These are phyloP conservation scores for Zasmidium citrigriseum DNA, from an alignment of 2,329 filamentous ascomycete genomes.

Conservation along the genomic window DNA sequence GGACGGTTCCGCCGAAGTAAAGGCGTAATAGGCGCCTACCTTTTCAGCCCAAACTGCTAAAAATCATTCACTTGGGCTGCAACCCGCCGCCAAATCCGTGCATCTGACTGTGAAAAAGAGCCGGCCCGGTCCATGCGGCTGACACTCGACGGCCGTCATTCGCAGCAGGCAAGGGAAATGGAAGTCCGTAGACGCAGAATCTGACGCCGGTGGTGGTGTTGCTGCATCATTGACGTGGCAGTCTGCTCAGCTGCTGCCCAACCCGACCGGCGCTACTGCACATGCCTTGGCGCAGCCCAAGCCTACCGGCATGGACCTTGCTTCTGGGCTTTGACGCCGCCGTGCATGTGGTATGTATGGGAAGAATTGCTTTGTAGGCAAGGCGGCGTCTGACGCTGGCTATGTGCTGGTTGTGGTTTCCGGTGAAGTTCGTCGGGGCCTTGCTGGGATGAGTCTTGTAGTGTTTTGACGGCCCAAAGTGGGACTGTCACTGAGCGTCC, in stretches of 20 bases:
- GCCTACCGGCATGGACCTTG: background rate
- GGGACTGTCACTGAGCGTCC: background rate
- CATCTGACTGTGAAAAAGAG: too few relatives aligned
- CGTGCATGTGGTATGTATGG: background rate
- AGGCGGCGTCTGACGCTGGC: background rate
- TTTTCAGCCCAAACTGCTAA: background rate
- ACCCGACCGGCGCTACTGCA: background rate
- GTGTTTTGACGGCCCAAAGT: background rate
- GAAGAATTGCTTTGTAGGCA: background rate
- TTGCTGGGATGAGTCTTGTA: background rate
- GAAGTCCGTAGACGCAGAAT: background rate
- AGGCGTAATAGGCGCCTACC: background rate
- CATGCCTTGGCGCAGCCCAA: too few relatives aligned
- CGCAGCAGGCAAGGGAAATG: background rate
- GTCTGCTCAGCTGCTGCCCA: conserved; percentile 2
- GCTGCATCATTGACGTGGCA: conserved; percentile 1
- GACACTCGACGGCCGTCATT: too few relatives aligned
- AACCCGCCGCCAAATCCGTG: too few relatives aligned
- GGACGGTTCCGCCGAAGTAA: background rate
- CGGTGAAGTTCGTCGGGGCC: background rate
- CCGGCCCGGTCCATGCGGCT: background rate
- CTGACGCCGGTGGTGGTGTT: background rate
- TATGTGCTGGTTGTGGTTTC: background rate
- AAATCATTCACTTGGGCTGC: background rate
- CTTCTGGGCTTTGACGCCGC: background rate